These are phyloP conservation scores for Tylopilus plumbeoviolaceoides DNA, from an alignment of 768 basidiomycete genomes.

Conservation along the genomic window DNA sequence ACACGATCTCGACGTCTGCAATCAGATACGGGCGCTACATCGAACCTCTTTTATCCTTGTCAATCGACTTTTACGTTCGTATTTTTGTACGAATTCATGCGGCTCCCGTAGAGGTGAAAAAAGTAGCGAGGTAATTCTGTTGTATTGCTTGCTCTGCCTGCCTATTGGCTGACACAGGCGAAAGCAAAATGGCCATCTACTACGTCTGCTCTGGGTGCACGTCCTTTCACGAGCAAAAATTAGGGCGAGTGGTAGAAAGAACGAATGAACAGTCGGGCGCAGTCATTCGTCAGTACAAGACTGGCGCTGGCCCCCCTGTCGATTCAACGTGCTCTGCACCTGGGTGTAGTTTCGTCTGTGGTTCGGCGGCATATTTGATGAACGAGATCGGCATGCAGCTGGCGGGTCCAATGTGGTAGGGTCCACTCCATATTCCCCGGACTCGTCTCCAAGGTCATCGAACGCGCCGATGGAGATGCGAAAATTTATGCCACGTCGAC, in stretches of 20 bases:
- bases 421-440: conserved; percentile 71
- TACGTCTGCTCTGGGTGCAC: conserved; percentile 83
- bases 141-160: not conserved
- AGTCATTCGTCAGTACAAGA: conserved; percentile 66
- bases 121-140: conserved; percentile 59
- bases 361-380: not conserved
- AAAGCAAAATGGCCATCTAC: conserved; percentile 79
- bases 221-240: no score
- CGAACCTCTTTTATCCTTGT: no score
- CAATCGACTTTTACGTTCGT: no score
- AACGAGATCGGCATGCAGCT: conserved; percentile 41
- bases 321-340: conserved; percentile 76
- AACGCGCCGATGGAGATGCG: conserved; percentile 61
- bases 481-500: conserved; percentile 70
- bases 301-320: conserved; percentile 63
- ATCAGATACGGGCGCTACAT: no score
- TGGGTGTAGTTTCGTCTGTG: conserved; percentile 34
- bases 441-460: conserved; percentile 73
- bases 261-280: conserved; percentile 51
- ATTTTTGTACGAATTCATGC: no score
- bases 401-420: conserved; percentile 97
- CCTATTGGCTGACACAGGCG: conserved; percentile 10
- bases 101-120: no score
- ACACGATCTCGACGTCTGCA: no score
- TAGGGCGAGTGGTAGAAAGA: conserved; percentile 69